A percentile compares a stretch with the other conserved stretches of the same genome.
Evolutionary conservation across 2,329 filamentous ascomycete species (phyloP).

Genomic region (Didymella exigua): DNA sequence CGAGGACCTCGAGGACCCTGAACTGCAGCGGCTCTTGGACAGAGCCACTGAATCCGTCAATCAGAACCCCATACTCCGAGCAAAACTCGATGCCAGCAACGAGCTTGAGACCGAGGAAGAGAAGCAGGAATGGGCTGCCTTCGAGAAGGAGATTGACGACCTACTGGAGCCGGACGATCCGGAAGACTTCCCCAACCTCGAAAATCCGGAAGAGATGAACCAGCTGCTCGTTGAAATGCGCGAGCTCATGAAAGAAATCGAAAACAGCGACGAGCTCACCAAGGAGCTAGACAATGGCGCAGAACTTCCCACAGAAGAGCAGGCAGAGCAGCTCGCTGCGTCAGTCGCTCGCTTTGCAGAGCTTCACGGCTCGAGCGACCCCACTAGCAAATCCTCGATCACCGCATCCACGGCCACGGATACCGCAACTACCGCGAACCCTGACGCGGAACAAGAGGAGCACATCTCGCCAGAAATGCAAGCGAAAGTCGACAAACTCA

Average conservation of each 20-base stretch:
- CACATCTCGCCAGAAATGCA: constrained; percentile 37
- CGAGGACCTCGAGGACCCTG: constrained; percentile 26
- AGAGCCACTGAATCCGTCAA: constrained; percentile 32
- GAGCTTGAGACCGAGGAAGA: constrained; percentile 15
- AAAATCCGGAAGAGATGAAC: constrained; percentile 29
- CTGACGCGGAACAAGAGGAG: constrained; percentile 20
- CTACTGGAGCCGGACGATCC: constrained; percentile 16
- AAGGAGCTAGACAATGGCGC: constrained; percentile 27
- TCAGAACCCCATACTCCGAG: constrained; percentile 26
- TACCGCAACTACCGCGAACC: background rate
- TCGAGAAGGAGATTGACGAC: constrained; percentile 14
- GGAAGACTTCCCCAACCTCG: background rate
- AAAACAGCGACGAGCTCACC: constrained; percentile 25
- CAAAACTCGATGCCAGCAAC: constrained; percentile 26
- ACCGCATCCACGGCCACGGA: background rate
- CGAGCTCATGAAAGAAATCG: constrained; percentile 33
- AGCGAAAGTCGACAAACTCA: constrained; percentile 43
- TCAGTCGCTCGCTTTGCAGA: constrained; percentile 31
- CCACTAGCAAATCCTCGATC: background rate
- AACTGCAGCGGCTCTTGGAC: constrained; percentile 29
- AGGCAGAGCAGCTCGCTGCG: constrained; percentile 28
- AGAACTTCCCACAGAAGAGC: constrained; percentile 13
- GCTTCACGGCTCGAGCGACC: background rate
- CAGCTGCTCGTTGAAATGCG: constrained; percentile 34
- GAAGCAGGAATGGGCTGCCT: constrained; percentile 17